Percentiles rank a stretch among this genome's conserved stretches.
Conservation (phyloP, 2,329 filamentous ascomycete genomes). For the Tolypocladium tropicale region DNA sequence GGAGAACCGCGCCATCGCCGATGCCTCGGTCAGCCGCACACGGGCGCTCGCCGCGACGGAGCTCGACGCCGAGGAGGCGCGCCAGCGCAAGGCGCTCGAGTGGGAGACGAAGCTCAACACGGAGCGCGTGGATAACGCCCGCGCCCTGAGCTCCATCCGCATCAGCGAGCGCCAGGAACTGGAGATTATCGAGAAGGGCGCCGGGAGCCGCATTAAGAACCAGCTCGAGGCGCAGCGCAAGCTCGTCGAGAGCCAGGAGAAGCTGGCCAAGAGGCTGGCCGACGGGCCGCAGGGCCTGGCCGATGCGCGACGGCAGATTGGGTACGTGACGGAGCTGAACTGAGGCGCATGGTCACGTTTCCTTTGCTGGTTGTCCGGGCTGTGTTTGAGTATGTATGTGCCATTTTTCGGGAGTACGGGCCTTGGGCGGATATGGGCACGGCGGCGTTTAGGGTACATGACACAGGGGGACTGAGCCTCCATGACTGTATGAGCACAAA, state of each 20-base stretch:
- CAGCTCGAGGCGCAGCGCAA: slow-evolving; percentile 41
- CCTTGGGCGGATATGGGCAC: not conserved
- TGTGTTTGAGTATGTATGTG: no score
- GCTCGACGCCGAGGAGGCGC: slow-evolving; percentile 31
- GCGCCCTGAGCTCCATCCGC: slow-evolving; percentile 36
- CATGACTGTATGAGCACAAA: no score
- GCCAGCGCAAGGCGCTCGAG: slow-evolving; percentile 33
- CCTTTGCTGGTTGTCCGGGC: no score
- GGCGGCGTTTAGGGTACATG: not conserved
- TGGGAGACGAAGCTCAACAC: slow-evolving; percentile 37
- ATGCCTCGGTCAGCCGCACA: slow-evolving; percentile 32
- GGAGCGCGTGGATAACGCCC: slow-evolving; percentile 37
- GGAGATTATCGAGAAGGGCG: slow-evolving; percentile 34
- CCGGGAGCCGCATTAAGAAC: slow-evolving; percentile 33
- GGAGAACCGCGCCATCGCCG: slow-evolving; percentile 37
- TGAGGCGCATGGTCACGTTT: slow-evolving; percentile 13
- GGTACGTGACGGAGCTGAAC: slow-evolving; percentile 44
- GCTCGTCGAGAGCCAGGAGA: slow-evolving; percentile 37
- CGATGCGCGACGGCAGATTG: slow-evolving; percentile 37
- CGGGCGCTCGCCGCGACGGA: slow-evolving; percentile 36
- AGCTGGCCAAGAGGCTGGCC: slow-evolving; percentile 32
- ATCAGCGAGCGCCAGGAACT: slow-evolving; percentile 41
- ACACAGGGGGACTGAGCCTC: not conserved
- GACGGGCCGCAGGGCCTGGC: slow-evolving; percentile 17
- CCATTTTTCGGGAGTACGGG: not conserved